Percentiles rank a stretch among this genome's conserved stretches.
Conservation (phyloP, 306 rosid genomes). For the Biancaea sappan region DNA sequence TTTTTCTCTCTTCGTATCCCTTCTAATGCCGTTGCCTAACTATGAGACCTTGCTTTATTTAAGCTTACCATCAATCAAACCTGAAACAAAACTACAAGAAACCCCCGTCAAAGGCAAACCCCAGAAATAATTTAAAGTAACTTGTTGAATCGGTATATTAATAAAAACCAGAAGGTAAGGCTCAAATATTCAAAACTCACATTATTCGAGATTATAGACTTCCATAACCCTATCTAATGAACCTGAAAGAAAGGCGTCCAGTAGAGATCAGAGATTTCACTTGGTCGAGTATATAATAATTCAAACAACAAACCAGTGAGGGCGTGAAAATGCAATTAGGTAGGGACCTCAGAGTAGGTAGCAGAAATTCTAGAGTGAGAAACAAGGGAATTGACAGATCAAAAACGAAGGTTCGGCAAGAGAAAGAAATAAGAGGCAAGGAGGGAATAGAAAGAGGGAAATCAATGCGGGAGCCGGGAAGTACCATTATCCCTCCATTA, state of each 20-base stretch:
- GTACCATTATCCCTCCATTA: too few relatives aligned
- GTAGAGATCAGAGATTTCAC: background rate
- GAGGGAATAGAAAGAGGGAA: background rate
- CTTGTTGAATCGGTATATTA: background rate
- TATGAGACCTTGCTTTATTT: background rate
- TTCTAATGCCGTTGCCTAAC: constrained; percentile 18
- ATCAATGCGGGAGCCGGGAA: background rate
- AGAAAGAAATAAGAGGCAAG: background rate
- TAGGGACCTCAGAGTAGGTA: constrained; percentile 25
- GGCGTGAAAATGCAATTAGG: background rate
- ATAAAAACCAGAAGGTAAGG: background rate
- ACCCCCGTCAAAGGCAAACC: background rate
- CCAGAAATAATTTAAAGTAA: background rate
- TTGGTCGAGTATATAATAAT: background rate
- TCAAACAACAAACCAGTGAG: background rate
- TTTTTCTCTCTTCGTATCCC: background rate
- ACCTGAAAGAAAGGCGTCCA: background rate
- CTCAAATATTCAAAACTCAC: background rate
- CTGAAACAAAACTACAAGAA: constrained; percentile 18
- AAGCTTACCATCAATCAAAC: background rate
- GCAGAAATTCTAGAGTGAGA: constrained; percentile 14
- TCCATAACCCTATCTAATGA: background rate
- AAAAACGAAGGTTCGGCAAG: background rate
- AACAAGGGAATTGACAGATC: background rate
- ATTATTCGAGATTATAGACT: constrained; percentile 18